Evolutionary conservation across 495 filamentous ascomycete species (phyloP).

Genomic region (Filosporella fistucella): DNA sequence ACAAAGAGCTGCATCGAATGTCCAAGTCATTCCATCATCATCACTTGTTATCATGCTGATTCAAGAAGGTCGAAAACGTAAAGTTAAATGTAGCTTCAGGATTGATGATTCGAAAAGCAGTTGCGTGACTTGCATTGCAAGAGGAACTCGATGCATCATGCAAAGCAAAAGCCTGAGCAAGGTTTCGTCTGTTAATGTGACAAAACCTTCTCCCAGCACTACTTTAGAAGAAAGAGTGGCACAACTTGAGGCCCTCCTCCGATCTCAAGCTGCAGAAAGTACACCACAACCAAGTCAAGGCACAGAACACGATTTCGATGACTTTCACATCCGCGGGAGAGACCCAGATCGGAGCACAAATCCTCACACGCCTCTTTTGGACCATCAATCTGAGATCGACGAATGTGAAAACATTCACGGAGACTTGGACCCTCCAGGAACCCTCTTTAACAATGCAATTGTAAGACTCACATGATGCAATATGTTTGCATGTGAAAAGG

Average conservation of each 20-base stretch:
- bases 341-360: not conserved
- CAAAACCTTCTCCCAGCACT: too few relatives aligned
- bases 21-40: too few relatives aligned
- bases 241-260: slow-evolving; percentile 3
- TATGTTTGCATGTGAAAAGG: not conserved
- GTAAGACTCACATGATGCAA: not conserved
- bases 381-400: not conserved
- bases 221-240: slow-evolving; percentile 1
- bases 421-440: slow-evolving; percentile 5
- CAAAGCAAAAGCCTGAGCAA: slow-evolving; percentile 2
- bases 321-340: too few relatives aligned
- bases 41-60: too few relatives aligned
- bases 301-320: too few relatives aligned
- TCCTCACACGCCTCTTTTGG: not conserved
- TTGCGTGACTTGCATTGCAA: not conserved
- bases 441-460: slow-evolving; percentile 12
- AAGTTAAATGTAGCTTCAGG: slow-evolving; percentile 41
- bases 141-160: slow-evolving; percentile 2
- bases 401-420: too few relatives aligned
- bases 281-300: not conserved
- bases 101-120: not conserved
- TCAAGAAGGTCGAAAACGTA: slow-evolving; percentile 44
- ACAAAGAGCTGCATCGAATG: slow-evolving; percentile 50
- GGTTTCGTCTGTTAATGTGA: not conserved
- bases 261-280: slow-evolving; percentile 1